phyloP scores from a whole-genome alignment of 1,139 yeast species.

The Entelexis paramagnoliae region DNA sequence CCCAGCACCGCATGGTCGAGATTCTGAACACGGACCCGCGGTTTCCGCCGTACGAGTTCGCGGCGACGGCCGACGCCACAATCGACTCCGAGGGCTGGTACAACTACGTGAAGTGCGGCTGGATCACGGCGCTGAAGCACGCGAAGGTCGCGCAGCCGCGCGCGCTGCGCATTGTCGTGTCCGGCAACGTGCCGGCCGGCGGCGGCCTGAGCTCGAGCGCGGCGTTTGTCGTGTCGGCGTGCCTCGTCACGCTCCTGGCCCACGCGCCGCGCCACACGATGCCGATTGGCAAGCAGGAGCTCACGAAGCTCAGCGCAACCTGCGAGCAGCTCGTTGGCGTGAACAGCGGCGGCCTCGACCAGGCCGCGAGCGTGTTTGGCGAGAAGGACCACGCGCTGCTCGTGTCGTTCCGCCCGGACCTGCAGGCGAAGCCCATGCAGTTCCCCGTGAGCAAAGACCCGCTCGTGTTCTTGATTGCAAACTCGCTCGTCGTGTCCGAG shows the following conservation, averaged over 20 bases:
- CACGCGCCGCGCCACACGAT: constrained; percentile 37
- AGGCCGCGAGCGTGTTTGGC: constrained; percentile 64
- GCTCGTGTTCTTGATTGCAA: constrained; percentile 51
- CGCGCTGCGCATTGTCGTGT: constrained; percentile 47
- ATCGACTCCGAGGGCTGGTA: constrained; percentile 54
- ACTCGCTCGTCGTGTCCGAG: constrained; percentile 52
- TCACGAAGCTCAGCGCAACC: constrained; percentile 53
- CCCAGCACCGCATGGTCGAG: constrained; percentile 30
- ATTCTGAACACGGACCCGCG: constrained; percentile 34
- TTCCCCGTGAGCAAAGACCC: constrained; percentile 42
- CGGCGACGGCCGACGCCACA: constrained; percentile 37
- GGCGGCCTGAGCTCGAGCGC: constrained; percentile 66
- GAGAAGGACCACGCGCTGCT: constrained; percentile 48
- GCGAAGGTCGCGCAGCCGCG: constrained; percentile 29
- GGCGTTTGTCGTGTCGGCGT: constrained; percentile 59
- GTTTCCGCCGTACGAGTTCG: constrained; percentile 36
- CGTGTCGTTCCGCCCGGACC: constrained; percentile 52
- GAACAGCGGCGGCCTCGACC: constrained; percentile 73
- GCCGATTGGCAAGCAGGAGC: constrained; percentile 41
- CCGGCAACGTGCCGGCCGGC: constrained; percentile 65
- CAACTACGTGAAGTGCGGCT: constrained; percentile 50
- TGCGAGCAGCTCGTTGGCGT: constrained; percentile 68
- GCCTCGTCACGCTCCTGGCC: constrained; percentile 48
- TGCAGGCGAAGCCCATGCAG: constrained; percentile 46
- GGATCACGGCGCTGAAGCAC: constrained; percentile 45